These are phyloP conservation scores for Ananas comosus DNA, from an alignment of 176 grass and related monocot species.

Conservation along the genomic window DNA sequence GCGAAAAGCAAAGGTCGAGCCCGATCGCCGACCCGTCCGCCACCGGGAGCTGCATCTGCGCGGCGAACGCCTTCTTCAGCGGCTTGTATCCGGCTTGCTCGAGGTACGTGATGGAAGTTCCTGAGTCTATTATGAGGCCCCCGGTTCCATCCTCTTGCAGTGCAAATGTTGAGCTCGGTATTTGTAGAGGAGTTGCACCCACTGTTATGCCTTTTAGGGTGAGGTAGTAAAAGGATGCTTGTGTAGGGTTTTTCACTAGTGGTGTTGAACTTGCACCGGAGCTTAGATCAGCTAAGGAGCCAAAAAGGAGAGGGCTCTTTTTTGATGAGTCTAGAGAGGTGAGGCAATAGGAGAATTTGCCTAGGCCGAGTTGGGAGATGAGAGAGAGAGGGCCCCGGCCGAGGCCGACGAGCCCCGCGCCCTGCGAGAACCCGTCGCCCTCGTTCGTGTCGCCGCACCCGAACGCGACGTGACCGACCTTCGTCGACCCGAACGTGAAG, in stretches of 20 bases:
- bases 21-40: slow-evolving; percentile 2
- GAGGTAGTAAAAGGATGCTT: slow-evolving; percentile 29
- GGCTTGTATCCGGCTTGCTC: slow-evolving; percentile 19
- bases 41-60: slow-evolving; percentile 28
- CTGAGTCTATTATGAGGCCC: slow-evolving; percentile 61
- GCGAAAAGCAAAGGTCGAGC: slow-evolving; percentile 44
- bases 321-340: slow-evolving; percentile 26
- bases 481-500: slow-evolving; percentile 24
- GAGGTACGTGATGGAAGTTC: slow-evolving; percentile 29
- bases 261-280: slow-evolving; percentile 10
- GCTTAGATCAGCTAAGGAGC: slow-evolving; percentile 24
- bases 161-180: slow-evolving; percentile 25
- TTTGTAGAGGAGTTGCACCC: slow-evolving; percentile 23
- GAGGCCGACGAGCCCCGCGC: slow-evolving; percentile 52
- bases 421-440: slow-evolving; percentile 12
- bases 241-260: background rate
- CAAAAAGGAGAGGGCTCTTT: slow-evolving; percentile 44
- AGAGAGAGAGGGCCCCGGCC: slow-evolving; percentile 45
- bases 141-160: slow-evolving; percentile 23
- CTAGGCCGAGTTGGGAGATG: slow-evolving; percentile 47
- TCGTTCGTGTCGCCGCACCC: slow-evolving; percentile 35
- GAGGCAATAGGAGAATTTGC: slow-evolving; percentile 60
- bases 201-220: slow-evolving; percentile 36
- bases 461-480: slow-evolving; percentile 25
- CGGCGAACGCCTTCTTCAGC: slow-evolving; percentile 29